Evolutionary conservation across 768 basidiomycete genomes (phyloP).

Genomic region (Mycena polygramma): DNA sequence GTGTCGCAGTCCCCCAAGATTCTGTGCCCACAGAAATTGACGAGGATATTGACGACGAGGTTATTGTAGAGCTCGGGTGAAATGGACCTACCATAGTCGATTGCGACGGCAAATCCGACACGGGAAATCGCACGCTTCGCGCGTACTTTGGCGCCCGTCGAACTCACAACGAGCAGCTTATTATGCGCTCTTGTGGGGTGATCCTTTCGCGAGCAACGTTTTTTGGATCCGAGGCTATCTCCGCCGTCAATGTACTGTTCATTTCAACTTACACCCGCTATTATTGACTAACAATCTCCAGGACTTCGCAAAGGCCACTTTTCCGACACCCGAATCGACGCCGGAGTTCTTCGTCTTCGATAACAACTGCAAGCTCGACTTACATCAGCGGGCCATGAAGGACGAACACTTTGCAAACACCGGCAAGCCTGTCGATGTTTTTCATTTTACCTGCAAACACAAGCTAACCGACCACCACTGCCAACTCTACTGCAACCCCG

Average conservation of each 20-base stretch:
- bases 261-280: neutral
- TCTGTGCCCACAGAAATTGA: neutral
- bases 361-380: conserved; percentile 40
- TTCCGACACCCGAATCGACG: conserved; percentile 8
- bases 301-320: conserved; percentile 6
- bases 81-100: too few relatives aligned
- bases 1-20: neutral
- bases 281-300: neutral
- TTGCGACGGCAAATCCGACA: too few relatives aligned
- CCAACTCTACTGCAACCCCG: conserved; percentile 34
- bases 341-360: conserved; percentile 41
- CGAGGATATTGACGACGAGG: neutral
- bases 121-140: too few relatives aligned
- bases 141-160: too few relatives aligned
- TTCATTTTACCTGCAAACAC: conserved; percentile 37
- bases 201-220: conserved; percentile 35
- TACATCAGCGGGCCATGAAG: conserved; percentile 16
- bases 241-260: conserved; percentile 9
- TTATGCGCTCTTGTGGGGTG: conserved; percentile 40
- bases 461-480: conserved; percentile 32
- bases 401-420: conserved; percentile 7
- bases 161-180: conserved; percentile 41
- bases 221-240: conserved; percentile 34
- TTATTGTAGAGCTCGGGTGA: too few relatives aligned
- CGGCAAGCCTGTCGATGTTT: conserved; percentile 35